Conservation (phyloP, 495 filamentous ascomycete species). For the Tuber melanosporum region DNA sequence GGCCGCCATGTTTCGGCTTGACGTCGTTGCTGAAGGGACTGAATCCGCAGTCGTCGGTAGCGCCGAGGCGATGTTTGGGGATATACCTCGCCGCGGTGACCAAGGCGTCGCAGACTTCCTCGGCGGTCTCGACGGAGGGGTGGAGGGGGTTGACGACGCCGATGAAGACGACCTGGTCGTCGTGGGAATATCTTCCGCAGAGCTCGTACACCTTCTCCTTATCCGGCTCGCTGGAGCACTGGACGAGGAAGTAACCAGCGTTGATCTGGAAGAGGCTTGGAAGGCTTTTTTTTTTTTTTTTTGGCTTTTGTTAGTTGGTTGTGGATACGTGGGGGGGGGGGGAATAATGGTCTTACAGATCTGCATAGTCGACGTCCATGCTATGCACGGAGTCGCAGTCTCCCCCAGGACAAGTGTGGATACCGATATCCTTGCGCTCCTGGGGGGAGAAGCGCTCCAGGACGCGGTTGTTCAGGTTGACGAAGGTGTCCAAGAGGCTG, state of each 20-base stretch:
- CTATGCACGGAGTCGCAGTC: conserved; percentile 47
- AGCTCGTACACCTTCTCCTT: conserved; percentile 44
- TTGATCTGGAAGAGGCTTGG: conserved; percentile 47
- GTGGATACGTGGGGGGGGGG: background rate
- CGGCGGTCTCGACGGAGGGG: conserved; percentile 44
- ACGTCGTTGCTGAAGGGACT: conserved; percentile 45
- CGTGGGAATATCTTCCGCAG: conserved; percentile 42
- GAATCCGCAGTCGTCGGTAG: conserved; percentile 48
- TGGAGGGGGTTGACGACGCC: conserved; percentile 45
- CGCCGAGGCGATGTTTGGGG: conserved; percentile 44
- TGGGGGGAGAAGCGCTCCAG: conserved; percentile 42
- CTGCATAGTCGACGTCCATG: conserved; percentile 45
- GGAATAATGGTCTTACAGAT: conserved; percentile 30
- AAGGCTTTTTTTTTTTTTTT: conserved; percentile 25
- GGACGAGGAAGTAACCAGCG: conserved; percentile 47
- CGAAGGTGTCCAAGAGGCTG: conserved; percentile 45
- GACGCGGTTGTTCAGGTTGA: conserved; percentile 46
- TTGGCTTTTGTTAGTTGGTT: background rate
- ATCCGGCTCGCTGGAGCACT: conserved; percentile 44
- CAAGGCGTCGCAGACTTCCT: conserved; percentile 43
- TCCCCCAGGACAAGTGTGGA: conserved; percentile 48
- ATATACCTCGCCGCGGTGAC: conserved; percentile 44
- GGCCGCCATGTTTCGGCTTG: conserved; percentile 45
- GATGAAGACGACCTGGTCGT: conserved; percentile 45
- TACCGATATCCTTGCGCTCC: conserved; percentile 45